phyloP scores from a whole-genome alignment of 495 filamentous ascomycete species.

The Tricharina praecox region DNA sequence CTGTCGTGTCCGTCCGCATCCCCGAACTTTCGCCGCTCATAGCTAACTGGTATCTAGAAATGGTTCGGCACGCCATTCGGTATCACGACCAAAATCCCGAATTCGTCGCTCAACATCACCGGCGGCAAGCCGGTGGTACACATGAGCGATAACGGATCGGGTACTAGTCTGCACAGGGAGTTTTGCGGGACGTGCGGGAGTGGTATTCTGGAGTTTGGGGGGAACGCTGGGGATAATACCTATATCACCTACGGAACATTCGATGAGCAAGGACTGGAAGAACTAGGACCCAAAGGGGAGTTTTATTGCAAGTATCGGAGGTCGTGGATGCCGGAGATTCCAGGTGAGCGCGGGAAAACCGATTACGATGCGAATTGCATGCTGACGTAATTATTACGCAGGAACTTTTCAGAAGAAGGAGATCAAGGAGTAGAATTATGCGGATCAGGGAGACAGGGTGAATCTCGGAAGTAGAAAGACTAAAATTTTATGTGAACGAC shows the following conservation, averaged over 20 bases:
- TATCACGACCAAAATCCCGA: slow-evolving; percentile 4
- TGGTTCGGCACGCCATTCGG: slow-evolving; percentile 3
- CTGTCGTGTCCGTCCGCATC: not conserved
- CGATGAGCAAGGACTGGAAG: not conserved
- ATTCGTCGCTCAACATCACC: not conserved
- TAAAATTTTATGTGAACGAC: too few species aligned
- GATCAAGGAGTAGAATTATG: slow-evolving; percentile 8
- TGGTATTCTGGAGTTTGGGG: slow-evolving; percentile 8
- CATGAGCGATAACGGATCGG: slow-evolving; percentile 1
- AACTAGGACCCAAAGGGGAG: slow-evolving; percentile 5
- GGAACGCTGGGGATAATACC: not conserved
- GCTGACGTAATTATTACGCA: too few species aligned
- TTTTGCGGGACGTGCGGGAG: slow-evolving; percentile 9
- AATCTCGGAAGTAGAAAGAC: too few species aligned
- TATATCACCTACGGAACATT: slow-evolving; percentile 5
- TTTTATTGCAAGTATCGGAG: slow-evolving; percentile 2
- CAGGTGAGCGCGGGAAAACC: not conserved
- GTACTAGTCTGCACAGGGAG: slow-evolving; percentile 1
- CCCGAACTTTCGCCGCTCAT: not conserved
- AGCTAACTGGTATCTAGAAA: slow-evolving; percentile 2
- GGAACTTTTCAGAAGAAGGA: slow-evolving; percentile 6
- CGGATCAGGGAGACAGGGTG: too few species aligned
- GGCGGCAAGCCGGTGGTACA: not conserved
- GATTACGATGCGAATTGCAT: too few species aligned
- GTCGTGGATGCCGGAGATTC: slow-evolving; percentile 2